These are phyloP conservation scores for Acorus calamus DNA, from an alignment of 106 monocot genomes.

Conservation along the genomic window DNA sequence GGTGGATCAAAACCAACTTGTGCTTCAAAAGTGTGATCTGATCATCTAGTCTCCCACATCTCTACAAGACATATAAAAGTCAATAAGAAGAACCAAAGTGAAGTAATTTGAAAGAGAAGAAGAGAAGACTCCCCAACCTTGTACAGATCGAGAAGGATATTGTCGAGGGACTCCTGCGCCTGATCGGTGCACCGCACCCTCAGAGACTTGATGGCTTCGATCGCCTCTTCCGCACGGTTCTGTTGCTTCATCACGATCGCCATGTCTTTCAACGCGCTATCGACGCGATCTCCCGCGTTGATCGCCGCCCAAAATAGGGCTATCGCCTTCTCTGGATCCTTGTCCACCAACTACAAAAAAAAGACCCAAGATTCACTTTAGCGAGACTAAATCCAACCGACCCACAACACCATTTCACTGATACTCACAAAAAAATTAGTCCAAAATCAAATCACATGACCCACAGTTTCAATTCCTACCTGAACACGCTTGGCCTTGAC, in stretches of 20 bases:
- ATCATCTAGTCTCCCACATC: slow-evolving; percentile 83
- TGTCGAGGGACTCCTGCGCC: slow-evolving; percentile 89
- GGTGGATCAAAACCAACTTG: slow-evolving; percentile 64
- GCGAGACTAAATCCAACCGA: not conserved
- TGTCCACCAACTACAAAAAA: slow-evolving; percentile 74
- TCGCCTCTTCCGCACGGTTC: slow-evolving; percentile 90
- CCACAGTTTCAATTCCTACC: slow-evolving; percentile 17
- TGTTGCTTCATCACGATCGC: slow-evolving; percentile 99
- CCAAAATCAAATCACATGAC: not conserved
- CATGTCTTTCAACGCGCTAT: slow-evolving; percentile 95
- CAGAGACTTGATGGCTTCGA: slow-evolving; percentile 86
- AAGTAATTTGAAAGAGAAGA: not conserved
- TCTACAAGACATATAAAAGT: slow-evolving; percentile 19
- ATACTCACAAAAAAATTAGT: too few relatives aligned
- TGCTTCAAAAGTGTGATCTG: slow-evolving; percentile 66
- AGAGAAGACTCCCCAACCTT: slow-evolving; percentile 49
- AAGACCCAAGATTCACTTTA: not conserved
- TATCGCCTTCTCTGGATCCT: slow-evolving; percentile 81
- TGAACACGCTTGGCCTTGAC: slow-evolving; percentile 84
- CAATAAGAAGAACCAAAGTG: not conserved
- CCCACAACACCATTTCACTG: not conserved
- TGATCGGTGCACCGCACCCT: slow-evolving; percentile 66
- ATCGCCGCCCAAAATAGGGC: slow-evolving; percentile 90
- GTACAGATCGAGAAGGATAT: slow-evolving; percentile 90
- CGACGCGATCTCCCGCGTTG: slow-evolving; percentile 81